phyloP scores from a whole-genome alignment of 2,329 filamentous ascomycete genomes.

The Chrysosporium queenslandicum region DNA sequence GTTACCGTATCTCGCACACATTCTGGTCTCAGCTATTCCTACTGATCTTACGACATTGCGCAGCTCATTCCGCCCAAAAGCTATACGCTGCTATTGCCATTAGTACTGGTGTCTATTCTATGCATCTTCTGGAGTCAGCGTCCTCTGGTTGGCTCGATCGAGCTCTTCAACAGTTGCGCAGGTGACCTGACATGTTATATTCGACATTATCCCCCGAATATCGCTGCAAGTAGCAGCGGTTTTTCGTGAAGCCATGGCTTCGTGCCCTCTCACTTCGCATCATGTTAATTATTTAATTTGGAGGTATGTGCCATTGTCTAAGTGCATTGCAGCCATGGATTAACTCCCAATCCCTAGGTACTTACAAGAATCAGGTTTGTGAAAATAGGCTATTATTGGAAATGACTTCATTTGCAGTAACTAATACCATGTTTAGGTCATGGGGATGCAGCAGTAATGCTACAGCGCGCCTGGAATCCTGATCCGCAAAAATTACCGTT shows the following conservation, averaged over 20 bases:
- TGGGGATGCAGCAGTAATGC: constrained; percentile 49
- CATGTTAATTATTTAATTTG: constrained; percentile 61
- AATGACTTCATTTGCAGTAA: constrained; percentile 14
- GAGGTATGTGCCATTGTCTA: constrained; percentile 42
- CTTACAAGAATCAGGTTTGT: constrained; percentile 46
- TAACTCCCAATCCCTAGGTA: constrained; percentile 33
- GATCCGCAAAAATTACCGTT: constrained; percentile 54
- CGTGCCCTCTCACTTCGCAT: constrained; percentile 40
- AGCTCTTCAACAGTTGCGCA: background rate
- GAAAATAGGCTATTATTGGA: constrained; percentile 7
- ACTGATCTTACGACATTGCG: background rate
- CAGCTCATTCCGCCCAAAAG: background rate
- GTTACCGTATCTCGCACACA: too few species aligned
- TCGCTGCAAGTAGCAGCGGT: background rate
- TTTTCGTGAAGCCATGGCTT: constrained; percentile 29
- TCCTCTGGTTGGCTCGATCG: background rate
- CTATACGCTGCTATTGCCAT: background rate
- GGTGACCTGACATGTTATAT: constrained; percentile 8
- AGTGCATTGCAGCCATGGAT: constrained; percentile 17
- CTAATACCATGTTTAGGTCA: constrained; percentile 35
- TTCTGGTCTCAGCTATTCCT: too few species aligned
- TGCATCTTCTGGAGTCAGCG: background rate
- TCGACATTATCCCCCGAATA: background rate
- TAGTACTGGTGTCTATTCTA: background rate
- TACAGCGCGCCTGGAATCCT: constrained; percentile 53